Conservation (phyloP, 2,329 filamentous ascomycete species). For the Pseudogymnoascus sp. region DNA sequence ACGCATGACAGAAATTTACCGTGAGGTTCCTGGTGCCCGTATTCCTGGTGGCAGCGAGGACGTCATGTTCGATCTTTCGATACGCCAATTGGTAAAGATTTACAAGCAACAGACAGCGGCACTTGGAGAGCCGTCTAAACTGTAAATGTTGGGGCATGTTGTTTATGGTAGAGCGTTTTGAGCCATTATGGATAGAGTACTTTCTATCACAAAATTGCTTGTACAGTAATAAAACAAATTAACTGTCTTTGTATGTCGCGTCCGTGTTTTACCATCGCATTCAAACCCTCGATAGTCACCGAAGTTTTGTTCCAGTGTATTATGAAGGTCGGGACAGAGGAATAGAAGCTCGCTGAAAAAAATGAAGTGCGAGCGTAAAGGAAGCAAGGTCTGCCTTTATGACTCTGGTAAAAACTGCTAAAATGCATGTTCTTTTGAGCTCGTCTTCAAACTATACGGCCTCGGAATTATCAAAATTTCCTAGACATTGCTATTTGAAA, state of each 20-base stretch:
- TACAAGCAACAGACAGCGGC: slow-evolving; percentile 31
- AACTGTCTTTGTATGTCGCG: neutral
- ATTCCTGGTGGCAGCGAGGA: slow-evolving; percentile 67
- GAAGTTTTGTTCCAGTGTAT: too few species aligned
- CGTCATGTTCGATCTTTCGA: slow-evolving; percentile 61
- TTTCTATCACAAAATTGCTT: neutral
- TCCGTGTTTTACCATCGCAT: too few species aligned
- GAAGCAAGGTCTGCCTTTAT: too few species aligned
- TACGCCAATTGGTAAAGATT: slow-evolving; percentile 64
- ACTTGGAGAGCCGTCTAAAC: neutral
- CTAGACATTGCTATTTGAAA: too few species aligned
- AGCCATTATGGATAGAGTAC: neutral
- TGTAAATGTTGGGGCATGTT: neutral
- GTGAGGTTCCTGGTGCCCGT: slow-evolving; percentile 54
- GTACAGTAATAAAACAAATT: neutral
- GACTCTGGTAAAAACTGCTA: too few species aligned
- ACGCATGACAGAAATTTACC: slow-evolving; percentile 43
- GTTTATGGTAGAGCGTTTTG: neutral
- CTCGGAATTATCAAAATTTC: too few species aligned
- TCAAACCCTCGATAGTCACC: too few species aligned
- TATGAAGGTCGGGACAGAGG: too few species aligned
- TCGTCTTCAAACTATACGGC: too few species aligned
- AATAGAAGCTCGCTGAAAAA: too few species aligned
- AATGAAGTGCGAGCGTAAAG: too few species aligned
- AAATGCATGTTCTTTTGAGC: too few species aligned